Percentiles rank a stretch among this genome's conserved stretches.
These are phyloP conservation scores for Lodderomyces jiufengensis DNA, from an alignment of 1,139 yeast species.

Conservation along the genomic window DNA sequence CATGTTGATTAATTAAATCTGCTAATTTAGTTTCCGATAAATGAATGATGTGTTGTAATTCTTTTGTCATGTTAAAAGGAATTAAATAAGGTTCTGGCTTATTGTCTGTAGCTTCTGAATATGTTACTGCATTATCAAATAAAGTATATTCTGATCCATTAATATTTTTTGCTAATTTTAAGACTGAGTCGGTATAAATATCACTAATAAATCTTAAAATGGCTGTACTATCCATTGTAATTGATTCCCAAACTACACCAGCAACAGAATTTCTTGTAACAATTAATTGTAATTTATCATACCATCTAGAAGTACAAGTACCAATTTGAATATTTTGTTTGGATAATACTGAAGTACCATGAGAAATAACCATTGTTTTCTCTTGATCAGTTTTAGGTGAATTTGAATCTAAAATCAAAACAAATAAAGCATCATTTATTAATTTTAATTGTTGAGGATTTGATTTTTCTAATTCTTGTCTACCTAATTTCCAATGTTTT, in stretches of 20 bases:
- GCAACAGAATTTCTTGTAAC: slow-evolving; percentile 70
- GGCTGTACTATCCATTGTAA: slow-evolving; percentile 77
- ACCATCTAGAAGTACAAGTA: slow-evolving; percentile 76
- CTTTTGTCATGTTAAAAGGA: slow-evolving; percentile 49
- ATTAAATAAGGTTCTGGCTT: slow-evolving; percentile 46
- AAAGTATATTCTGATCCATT: slow-evolving; percentile 69
- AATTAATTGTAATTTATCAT: slow-evolving; percentile 68
- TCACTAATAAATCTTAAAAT: slow-evolving; percentile 72
- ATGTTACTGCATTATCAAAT: slow-evolving; percentile 43
- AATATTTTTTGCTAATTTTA: slow-evolving; percentile 67
- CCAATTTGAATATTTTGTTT: slow-evolving; percentile 63
- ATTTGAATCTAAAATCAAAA: slow-evolving; percentile 60
- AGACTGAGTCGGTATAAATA: slow-evolving; percentile 68
- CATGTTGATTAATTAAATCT: slow-evolving; percentile 71
- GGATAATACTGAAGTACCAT: slow-evolving; percentile 60
- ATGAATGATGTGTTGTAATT: slow-evolving; percentile 49
- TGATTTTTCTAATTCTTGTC: slow-evolving; percentile 45
- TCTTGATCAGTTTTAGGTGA: slow-evolving; percentile 51
- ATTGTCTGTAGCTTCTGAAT: slow-evolving; percentile 32
- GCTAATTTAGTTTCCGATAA: slow-evolving; percentile 73
- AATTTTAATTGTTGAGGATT: slow-evolving; percentile 42
- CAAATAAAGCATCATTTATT: slow-evolving; percentile 65
- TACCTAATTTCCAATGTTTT: slow-evolving; percentile 58
- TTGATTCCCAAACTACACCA: slow-evolving; percentile 71
- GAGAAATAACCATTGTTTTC: slow-evolving; percentile 47